phyloP scores from a whole-genome alignment of 2,329 filamentous ascomycete species.

The Cytospora paraplurivora region DNA sequence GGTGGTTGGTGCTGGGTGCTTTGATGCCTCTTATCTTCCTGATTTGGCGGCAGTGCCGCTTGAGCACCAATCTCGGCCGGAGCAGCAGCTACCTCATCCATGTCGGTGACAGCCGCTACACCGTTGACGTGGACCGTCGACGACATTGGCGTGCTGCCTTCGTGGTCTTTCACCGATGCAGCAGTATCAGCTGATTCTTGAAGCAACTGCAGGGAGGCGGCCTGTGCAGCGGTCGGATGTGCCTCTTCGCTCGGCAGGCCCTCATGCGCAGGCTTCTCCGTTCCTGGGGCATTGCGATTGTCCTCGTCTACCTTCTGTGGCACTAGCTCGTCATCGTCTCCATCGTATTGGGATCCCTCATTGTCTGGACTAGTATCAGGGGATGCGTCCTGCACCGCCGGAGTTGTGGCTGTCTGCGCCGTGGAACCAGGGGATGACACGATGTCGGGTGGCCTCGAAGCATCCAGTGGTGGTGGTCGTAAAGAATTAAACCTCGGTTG shows the following conservation, averaged over 20 bases:
- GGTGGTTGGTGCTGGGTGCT: background rate
- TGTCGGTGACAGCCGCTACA: background rate
- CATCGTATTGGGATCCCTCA: constrained; percentile 60
- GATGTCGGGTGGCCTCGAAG: constrained; percentile 45
- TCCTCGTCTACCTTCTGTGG: constrained; percentile 41
- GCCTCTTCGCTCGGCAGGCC: constrained; percentile 8
- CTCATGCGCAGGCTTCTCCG: constrained; percentile 30
- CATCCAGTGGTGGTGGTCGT: constrained; percentile 41
- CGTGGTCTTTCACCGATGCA: background rate
- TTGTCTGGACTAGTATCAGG: constrained; percentile 75
- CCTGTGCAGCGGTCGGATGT: constrained; percentile 33
- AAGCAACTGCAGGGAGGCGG: constrained; percentile 49
- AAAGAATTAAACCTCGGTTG: constrained; percentile 36
- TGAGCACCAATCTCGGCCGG: background rate
- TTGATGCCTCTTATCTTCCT: background rate
- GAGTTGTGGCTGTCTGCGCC: constrained; percentile 72
- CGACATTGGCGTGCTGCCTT: background rate
- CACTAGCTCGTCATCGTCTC: constrained; percentile 49
- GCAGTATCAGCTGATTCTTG: constrained; percentile 44
- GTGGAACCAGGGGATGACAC: constrained; percentile 66
- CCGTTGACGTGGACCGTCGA: background rate
- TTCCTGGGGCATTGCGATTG: constrained; percentile 29
- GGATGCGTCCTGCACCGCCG: constrained; percentile 67
- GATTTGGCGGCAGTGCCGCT: background rate
- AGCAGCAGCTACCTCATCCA: background rate